phyloP scores from a whole-genome alignment of 2,329 filamentous ascomycete genomes.

The Annulohypoxylon truncatum region DNA sequence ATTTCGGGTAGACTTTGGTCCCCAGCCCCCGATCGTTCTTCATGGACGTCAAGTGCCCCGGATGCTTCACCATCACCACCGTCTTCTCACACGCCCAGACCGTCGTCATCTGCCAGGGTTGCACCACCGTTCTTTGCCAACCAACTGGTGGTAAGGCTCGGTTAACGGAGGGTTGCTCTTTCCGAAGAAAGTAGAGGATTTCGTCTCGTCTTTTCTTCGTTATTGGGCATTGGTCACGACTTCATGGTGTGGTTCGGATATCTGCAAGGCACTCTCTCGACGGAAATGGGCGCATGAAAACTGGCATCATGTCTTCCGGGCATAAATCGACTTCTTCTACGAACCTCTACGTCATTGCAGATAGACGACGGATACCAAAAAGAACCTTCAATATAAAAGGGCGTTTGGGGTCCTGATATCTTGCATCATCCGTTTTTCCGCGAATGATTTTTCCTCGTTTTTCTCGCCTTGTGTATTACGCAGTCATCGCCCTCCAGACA shows the following conservation, averaged over 20 bases:
- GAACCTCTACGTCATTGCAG: conserved; percentile 65
- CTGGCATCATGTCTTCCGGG: conserved; percentile 52
- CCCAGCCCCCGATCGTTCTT: conserved; percentile 98
- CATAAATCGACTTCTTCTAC: conserved; percentile 51
- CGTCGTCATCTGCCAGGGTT: conserved; percentile 99
- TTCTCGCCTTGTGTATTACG: conserved; percentile 58
- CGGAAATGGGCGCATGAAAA: conserved; percentile 62
- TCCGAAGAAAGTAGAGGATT: conserved; percentile 97
- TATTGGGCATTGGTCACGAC: conserved; percentile 59
- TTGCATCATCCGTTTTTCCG: conserved; percentile 70
- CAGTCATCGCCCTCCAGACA: conserved; percentile 56
- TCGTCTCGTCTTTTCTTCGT: conserved; percentile 56
- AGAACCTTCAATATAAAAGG: conserved; percentile 67
- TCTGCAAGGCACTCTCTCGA: conserved; percentile 64
- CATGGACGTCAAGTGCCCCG: conserved; percentile 99
- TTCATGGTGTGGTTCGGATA: conserved; percentile 68
- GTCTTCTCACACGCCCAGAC: conserved; percentile 99
- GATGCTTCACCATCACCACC: conserved; percentile 99
- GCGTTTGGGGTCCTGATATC: conserved; percentile 87
- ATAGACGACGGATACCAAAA: conserved; percentile 78
- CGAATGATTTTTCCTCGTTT: conserved; percentile 59
- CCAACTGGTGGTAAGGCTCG: conserved; percentile 99
- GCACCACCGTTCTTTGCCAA: conserved; percentile 99
- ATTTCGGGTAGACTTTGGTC: conserved; percentile 79
- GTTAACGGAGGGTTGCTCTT: conserved; percentile 99